Evolutionary conservation across 805 yeast species (phyloP), one percentile per base, ranked within the genome.

Genomic region (Suhomyces kilbournensis): DNA sequence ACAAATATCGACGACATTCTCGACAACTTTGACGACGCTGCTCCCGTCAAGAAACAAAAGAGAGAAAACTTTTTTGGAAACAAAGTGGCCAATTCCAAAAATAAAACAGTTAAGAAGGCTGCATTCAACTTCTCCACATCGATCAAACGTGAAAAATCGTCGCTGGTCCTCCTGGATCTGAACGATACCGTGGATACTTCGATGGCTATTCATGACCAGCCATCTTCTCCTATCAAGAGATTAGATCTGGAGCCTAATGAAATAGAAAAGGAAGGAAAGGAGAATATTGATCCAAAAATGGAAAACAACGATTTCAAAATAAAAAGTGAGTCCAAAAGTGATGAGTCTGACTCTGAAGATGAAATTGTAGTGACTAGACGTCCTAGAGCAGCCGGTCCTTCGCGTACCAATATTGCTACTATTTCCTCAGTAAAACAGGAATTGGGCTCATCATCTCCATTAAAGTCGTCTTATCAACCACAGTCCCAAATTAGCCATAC

Each of bases 1-100:
- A 79, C 79, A 47, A 81, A 78, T 53, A 78, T 90, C 54, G 92
- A 86, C 64, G 76, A 86, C 61, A 83, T 88, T 50, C 72, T 88
- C 47, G 82, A 80, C 53, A 90, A 82, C 51, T 79, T 82, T 50
- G 56, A 61, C 17, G 69, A 65, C 39, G 52, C 44, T 8, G 58
- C 48, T 4, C 66, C 62, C 8, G 50, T 51, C 10, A 62, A 60
- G 50, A 61, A 57, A 45, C 51, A 50, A 9, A 60, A 56, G 46
- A 32, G 35, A 32, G 35, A 32, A 2, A 30, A 58, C 17, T 40
- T 52, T 10, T 61, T 66, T 44, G 61, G 62, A 47, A 30, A 20
- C 26, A 38, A 30, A 7, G 28, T 30, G 7, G 56, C 65, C 14
- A 56, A 62, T 7, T 7, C 39, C 30, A 48, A 48, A 20, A 64